Percentiles rank a stretch among this genome's conserved stretches.
Conservation (phyloP, 352 stramenopile species). For the Pythium angustatum region DNA sequence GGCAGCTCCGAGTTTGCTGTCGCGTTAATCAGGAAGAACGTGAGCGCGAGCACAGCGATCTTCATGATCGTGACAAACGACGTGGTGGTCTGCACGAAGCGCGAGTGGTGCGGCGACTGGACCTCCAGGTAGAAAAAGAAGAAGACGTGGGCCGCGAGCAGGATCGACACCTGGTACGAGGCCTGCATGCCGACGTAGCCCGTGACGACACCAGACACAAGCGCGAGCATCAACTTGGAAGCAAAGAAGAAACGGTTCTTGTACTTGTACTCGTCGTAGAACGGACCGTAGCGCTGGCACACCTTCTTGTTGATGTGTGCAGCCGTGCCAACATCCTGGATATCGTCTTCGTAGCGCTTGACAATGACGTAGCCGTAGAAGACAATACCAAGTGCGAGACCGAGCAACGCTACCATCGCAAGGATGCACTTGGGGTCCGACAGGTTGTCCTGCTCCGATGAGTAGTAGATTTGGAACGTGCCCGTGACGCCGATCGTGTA, state of each 20-base stretch:
- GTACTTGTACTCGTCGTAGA: constrained; percentile 90
- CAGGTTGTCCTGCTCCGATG: constrained; percentile 49
- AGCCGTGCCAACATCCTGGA: constrained; percentile 73
- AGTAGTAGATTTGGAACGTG: constrained; percentile 87
- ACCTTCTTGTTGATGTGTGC: constrained; percentile 83
- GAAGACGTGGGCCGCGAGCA: constrained; percentile 35
- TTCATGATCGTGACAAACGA: constrained; percentile 46
- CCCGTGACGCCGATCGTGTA: constrained; percentile 84
- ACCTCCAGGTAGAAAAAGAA: constrained; percentile 45
- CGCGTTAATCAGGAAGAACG: constrained; percentile 44
- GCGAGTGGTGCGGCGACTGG: constrained; percentile 35
- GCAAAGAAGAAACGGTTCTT: constrained; percentile 87
- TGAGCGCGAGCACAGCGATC: constrained; percentile 37
- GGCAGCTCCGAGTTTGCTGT: constrained; percentile 28
- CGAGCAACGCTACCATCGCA: constrained; percentile 57
- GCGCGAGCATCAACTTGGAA: constrained; percentile 52
- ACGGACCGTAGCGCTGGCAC: constrained; percentile 74
- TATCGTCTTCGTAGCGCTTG: constrained; percentile 70
- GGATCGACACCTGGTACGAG: constrained; percentile 37
- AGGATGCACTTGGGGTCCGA: constrained; percentile 69
- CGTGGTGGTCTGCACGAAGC: constrained; percentile 41
- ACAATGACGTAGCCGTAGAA: constrained; percentile 77
- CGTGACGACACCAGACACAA: constrained; percentile 35
- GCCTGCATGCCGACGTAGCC: constrained; percentile 35
- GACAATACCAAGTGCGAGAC: constrained; percentile 73